Base-by-base conservation (phyloP, 1,284 basidiomycete genomes). In the Malassezia nana region DNA sequence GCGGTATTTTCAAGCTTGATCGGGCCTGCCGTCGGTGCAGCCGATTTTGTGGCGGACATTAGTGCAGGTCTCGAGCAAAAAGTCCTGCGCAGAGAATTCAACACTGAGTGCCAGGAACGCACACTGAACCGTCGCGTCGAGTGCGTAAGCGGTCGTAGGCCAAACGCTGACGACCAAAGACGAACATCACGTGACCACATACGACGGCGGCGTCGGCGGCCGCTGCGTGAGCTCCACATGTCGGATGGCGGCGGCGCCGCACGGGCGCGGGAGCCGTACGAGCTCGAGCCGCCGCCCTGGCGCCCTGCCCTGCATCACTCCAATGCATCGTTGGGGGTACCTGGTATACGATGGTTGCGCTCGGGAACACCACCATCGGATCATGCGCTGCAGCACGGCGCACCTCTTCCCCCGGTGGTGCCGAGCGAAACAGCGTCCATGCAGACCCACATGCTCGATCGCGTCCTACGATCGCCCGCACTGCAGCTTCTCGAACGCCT, bases 281-380 rank as follows among this genome's bases (percentile, higher is more conserved):
- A 51, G 46, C 60, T 67, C 40, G 49, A 61, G 39, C 53, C 55
- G 8, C 69, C 66, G 8, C 16, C 59, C 18, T 70, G 65, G 66
- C 47, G 69, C n/a, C 69, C 69, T 13, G 55, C 57, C 5, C 55
- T 70, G 10, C 66, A 67, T 45, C 64, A 66, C 13, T 41, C 44
- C 13, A 58, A 57, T 2, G 31, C 46, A 9, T 43, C 39, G 2
- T 42, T 55, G 7, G 59, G 59, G 25, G 50, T 53, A 69, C 81
- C 83, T 46, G 87, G 89, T 30, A 89, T 89, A 71, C 83, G 86
- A 71, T 89, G 89, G 33, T 86, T 89, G 86, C 15, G 81, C 82
- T 6, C 87, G 91, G 83, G 86, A 25, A 91, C 33, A 83, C 4
- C 77, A 94, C 51, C 84, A 86, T 0, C 83, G 87, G 55, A 67